Evolutionary conservation across 2,329 filamentous ascomycete species (phyloP).

Genomic region (Metarhizium brunneum): DNA sequence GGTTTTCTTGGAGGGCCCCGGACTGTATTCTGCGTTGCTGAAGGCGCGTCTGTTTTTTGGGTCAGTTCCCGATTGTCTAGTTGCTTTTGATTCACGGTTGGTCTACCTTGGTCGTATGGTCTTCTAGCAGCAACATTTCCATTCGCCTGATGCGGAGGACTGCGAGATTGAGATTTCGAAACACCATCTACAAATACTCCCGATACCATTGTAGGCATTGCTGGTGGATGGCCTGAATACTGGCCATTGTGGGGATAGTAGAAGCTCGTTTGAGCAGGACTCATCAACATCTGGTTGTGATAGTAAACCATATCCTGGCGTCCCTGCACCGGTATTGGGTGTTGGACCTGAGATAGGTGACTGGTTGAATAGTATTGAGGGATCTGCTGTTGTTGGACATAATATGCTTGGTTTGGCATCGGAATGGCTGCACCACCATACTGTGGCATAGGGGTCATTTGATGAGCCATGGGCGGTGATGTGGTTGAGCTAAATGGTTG

Average conservation of each 20-base stretch:
- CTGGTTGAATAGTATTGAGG: conserved; percentile 33
- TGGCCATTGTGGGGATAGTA: conserved; percentile 34
- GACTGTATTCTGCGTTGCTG: conserved; percentile 15
- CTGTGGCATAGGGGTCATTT: conserved; percentile 29
- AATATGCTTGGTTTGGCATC: conserved; percentile 35
- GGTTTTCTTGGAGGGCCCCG: conserved; percentile 31
- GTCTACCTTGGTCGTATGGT: conserved; percentile 14
- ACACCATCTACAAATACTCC: conserved; percentile 24
- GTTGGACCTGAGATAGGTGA: conserved; percentile 29
- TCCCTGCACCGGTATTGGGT: conserved; percentile 23
- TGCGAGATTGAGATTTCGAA: conserved; percentile 7
- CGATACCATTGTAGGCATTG: conserved; percentile 22
- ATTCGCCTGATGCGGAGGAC: conserved; percentile 7
- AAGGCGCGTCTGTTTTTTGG: conserved; percentile 12
- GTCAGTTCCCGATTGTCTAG: background rate
- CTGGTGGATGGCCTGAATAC: conserved; percentile 24
- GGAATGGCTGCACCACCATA: conserved; percentile 30
- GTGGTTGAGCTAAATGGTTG: conserved; percentile 25
- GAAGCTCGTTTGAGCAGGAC: conserved; percentile 30
- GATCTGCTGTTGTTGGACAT: conserved; percentile 35
- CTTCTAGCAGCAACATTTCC: background rate
- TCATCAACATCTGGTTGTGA: conserved; percentile 32
- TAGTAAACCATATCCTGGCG: conserved; percentile 35
- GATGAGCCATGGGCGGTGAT: conserved; percentile 28
- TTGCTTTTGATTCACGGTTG: background rate